These are phyloP conservation scores for Colletotrichum sidae DNA, from an alignment of 2,329 filamentous ascomycete genomes.

Conservation along the genomic window DNA sequence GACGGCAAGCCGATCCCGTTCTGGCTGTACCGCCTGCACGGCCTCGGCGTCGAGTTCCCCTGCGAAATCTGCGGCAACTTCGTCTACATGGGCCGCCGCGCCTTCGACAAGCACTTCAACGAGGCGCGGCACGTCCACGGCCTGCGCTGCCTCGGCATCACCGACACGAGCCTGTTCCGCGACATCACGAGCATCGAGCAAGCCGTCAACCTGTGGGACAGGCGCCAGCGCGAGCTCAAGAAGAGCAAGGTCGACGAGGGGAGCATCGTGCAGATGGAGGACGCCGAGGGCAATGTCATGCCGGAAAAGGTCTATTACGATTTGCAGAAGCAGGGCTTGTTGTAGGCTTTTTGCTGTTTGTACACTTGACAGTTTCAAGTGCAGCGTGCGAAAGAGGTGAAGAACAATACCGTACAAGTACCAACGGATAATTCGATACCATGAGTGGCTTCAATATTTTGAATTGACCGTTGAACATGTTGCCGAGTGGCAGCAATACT, in stretches of 20 bases:
- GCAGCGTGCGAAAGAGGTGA: not conserved
- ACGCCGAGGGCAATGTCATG: slow-evolving; percentile 98
- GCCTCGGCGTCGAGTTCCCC: slow-evolving; percentile 91
- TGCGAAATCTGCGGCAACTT: slow-evolving; percentile 99
- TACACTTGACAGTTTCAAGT: not conserved
- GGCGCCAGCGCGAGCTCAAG: slow-evolving; percentile 88
- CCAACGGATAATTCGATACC: not conserved
- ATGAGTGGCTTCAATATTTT: not conserved
- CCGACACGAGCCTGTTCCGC: slow-evolving; percentile 88
- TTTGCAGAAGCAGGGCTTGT: slow-evolving; percentile 88
- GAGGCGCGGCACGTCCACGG: slow-evolving; percentile 94
- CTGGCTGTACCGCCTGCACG: slow-evolving; percentile 98
- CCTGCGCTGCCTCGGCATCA: slow-evolving; percentile 92
- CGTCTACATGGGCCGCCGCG: slow-evolving; percentile 96
- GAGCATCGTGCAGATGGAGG: slow-evolving; percentile 97
- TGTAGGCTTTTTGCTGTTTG: slow-evolving; percentile 58
- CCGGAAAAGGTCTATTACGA: slow-evolving; percentile 98
- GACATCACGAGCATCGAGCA: slow-evolving; percentile 95
- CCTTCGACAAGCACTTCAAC: slow-evolving; percentile 99
- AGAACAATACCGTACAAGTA: not conserved
- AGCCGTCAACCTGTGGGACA: slow-evolving; percentile 89
- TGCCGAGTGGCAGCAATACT: too few species aligned
- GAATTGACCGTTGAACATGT: too few species aligned
- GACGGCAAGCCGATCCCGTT: slow-evolving; percentile 99
- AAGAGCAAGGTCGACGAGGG: slow-evolving; percentile 80